These are phyloP conservation scores for Fraxinus latifolia DNA, from an alignment of 305 asterid genomes.

Conservation along the genomic window DNA sequence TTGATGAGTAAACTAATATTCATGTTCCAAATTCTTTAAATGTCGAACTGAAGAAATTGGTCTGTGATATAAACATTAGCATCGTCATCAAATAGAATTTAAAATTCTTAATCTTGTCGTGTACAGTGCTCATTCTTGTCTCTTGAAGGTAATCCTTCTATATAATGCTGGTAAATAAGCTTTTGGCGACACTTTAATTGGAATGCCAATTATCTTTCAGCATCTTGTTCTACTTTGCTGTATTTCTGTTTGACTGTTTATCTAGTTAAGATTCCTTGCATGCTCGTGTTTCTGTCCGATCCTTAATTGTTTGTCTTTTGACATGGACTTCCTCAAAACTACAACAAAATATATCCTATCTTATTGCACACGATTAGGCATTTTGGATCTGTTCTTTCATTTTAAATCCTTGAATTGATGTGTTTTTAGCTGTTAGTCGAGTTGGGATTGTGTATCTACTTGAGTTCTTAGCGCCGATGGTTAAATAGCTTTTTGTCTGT, in stretches of 20 bases:
- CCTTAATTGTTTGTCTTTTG: background rate
- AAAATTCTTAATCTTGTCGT: background rate
- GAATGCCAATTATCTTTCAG: background rate
- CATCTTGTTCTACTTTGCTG: background rate
- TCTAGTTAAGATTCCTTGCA: background rate
- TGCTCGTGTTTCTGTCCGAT: background rate
- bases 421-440: constrained; percentile 4
- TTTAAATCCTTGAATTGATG: background rate
- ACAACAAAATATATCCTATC: background rate
- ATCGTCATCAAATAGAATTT: background rate
- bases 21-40: background rate
- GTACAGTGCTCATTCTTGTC: background rate
- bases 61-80: background rate
- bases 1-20: background rate
- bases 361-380: background rate
- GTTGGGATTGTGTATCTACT: constrained; percentile 12
- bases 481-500: background rate
- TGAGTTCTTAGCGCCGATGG: constrained; percentile 4
- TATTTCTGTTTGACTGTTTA: background rate
- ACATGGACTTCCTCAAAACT: background rate
- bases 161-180: background rate
- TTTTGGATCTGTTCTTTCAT: background rate
- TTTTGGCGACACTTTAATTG: background rate
- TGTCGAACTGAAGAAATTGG: background rate
- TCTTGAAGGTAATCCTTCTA: background rate